phyloP scores from a whole-genome alignment of 2,329 filamentous ascomycete genomes.

The Hypoxylon rubiginosum region DNA sequence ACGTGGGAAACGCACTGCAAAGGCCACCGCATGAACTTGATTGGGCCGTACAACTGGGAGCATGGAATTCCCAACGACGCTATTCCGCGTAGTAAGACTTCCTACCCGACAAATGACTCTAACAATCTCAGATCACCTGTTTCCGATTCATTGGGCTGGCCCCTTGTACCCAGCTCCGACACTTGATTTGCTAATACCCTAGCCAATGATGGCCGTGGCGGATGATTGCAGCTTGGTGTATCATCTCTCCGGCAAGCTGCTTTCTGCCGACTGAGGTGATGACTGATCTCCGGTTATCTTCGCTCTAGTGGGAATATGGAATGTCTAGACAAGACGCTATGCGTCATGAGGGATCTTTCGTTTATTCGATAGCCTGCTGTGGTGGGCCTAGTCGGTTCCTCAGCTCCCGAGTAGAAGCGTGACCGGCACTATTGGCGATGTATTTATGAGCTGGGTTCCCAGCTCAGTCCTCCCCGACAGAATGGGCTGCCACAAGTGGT shows the following conservation, averaged over 20 bases:
- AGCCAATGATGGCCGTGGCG: conserved; percentile 17
- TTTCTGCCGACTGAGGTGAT: conserved; percentile 8
- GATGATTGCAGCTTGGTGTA: conserved; percentile 13
- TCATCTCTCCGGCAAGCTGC: conserved; percentile 10
- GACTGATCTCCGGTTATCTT: conserved; percentile 12
- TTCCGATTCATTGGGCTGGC: conserved; percentile 11
- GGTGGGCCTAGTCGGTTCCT: conserved; percentile 20
- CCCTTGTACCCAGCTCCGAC: conserved; percentile 10
- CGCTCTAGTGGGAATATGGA: conserved; percentile 10
- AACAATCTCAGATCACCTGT: conserved; percentile 2
- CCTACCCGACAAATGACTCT: conserved; percentile 6
- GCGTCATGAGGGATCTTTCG: conserved; percentile 19
- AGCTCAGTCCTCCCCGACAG: conserved; percentile 9
- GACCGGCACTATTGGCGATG: background rate
- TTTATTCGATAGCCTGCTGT: conserved; percentile 6
- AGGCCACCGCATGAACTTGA: background rate
- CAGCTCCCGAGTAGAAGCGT: conserved; percentile 4
- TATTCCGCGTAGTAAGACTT: background rate
- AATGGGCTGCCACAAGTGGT: conserved; percentile 4
- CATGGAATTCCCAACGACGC: background rate
- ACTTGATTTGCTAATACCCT: conserved; percentile 25
- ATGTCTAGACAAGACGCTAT: conserved; percentile 11
- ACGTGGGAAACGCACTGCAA: background rate
- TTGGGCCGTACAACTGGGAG: background rate
- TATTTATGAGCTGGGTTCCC: conserved; percentile 1